These are phyloP conservation scores for Clonostachys rhizophaga DNA, from an alignment of 2,329 filamentous ascomycete species.

Conservation along the genomic window DNA sequence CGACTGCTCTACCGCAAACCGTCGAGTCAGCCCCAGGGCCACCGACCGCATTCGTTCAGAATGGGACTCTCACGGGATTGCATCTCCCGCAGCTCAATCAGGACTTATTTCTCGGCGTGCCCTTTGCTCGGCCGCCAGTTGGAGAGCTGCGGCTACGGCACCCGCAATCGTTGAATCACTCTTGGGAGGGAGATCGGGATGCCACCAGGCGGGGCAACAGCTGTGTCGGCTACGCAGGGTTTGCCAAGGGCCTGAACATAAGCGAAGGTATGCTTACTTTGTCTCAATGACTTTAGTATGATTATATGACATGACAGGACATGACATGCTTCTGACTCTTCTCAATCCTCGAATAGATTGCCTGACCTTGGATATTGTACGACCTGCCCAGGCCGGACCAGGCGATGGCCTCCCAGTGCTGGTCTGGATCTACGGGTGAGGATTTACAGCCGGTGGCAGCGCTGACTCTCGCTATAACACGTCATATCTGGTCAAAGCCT, in stretches of 20 bases:
- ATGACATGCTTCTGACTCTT: not conserved
- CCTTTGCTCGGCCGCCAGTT: constrained; percentile 43
- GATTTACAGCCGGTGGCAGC: constrained; percentile 8
- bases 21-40: not conserved
- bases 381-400: constrained; percentile 24
- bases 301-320: not conserved
- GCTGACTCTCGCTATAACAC: constrained; percentile 50
- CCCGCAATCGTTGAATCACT: constrained; percentile 39
- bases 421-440: constrained; percentile 52
- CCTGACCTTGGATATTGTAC: constrained; percentile 33
- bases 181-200: constrained; percentile 28
- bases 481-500: constrained; percentile 54
- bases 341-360: constrained; percentile 27
- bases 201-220: constrained; percentile 20
- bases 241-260: not conserved
- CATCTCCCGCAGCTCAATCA: constrained; percentile 13
- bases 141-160: constrained; percentile 44
- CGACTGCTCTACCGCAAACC: not conserved
- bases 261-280: not conserved
- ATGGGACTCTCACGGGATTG: not conserved
- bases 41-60: not conserved
- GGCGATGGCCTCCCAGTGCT: constrained; percentile 45
- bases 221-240: not conserved
- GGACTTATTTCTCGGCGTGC: constrained; percentile 47
- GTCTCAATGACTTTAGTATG: not conserved